Evolutionary conservation across 495 filamentous ascomycete species (phyloP), one percentile per base, ranked within the genome.

Genomic region (Penicillium coffeae): DNA sequence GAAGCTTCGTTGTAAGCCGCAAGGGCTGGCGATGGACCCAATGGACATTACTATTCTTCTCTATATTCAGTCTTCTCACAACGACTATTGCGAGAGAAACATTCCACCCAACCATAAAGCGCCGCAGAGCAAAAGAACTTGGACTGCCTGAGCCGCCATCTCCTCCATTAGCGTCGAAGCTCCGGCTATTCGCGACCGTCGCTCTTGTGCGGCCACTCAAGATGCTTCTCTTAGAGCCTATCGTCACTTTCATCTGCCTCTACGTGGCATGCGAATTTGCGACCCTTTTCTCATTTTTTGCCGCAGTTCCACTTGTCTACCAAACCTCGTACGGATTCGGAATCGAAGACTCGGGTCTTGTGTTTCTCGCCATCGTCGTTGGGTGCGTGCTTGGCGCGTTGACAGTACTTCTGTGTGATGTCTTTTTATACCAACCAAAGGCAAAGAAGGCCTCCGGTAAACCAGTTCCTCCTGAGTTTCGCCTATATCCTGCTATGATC

Each of bases 221-320:
- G 37, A 88, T 88, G 85, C 66, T 88, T 27, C 27, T 81, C 12
- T 77, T 70, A 0, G 85, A 88, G 55, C 83, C 85, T 3, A 85
- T 87, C 46, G 84, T 87, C 33, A 58, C 68, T 19, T 75, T 80
- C 20, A 68, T 83, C 27, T 80, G 71, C 20, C 59, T 88, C 9
- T 88, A 88, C 58, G 69, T 75, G 1, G 69, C 76, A 3, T 86
- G 83, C 58, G 77, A 78, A 46, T 88, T 86, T 48, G 75, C 74
- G 6, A 76, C 83, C 1, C 72, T 88, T 3, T 87, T 82, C 52
- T 69, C 66, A 18, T 87, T 87, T 69, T 86, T 88, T 50, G 80
- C 80, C 10, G 81, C 81, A 0, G 74, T 85, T 19, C 84, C 82
- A 0, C 70, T 74, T 38, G 62, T 79, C 5, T 84, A 81, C 50